Base-by-base conservation (phyloP, 2,329 filamentous ascomycete species). In the Aspergillus floridensis region DNA sequence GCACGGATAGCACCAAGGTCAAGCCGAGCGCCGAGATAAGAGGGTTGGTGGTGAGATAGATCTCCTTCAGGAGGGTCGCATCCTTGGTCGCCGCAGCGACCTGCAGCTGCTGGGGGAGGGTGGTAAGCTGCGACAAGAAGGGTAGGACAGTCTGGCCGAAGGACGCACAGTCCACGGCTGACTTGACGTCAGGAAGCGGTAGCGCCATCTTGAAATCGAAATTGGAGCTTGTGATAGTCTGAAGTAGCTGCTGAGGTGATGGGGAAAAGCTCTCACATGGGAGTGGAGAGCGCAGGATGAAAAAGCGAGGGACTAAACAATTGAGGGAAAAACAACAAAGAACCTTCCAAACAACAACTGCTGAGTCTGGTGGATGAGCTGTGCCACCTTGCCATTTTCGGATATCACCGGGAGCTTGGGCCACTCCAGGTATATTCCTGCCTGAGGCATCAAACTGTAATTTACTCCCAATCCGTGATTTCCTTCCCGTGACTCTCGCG, bases 21-120 rank as follows among this genome's bases (percentile, higher is more conserved):
- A 91, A 84, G 0, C 86, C 88, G 64, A 96, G 82, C 2, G 86
- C 90, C 0, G 86, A 87, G 29, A 96, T 82, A 47, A 96, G 80
- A 0, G 95, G 95, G 72, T 99, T 98, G 19, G 93, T 98, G 51
- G 86, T 82, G 57, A 89, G 74, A 70, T 98, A 99, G 59, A 96
- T 78, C 50, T 87, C 80, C 67, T 86, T 81, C 57, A 97, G 79
- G 55, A 80, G 85, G 55, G 86, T 82, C 35, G 83, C 76, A 71
- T 85, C 86, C 64, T 82, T 81, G 63, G 86, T 79, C 65, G 84
- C 84, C 54, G 86, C 79, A 65, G 84, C 84, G 53, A 85, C 82
- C 62, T 86, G 73, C 56, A 90, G 72, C 65, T 86, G 85, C 58
- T 83, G 79, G 11, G 92, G 91, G 32, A 96, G 82, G 68, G 86